Conservation (phyloP, 371 early-diverging fungal species). For the Zopfochytrium polystomum region DNA sequence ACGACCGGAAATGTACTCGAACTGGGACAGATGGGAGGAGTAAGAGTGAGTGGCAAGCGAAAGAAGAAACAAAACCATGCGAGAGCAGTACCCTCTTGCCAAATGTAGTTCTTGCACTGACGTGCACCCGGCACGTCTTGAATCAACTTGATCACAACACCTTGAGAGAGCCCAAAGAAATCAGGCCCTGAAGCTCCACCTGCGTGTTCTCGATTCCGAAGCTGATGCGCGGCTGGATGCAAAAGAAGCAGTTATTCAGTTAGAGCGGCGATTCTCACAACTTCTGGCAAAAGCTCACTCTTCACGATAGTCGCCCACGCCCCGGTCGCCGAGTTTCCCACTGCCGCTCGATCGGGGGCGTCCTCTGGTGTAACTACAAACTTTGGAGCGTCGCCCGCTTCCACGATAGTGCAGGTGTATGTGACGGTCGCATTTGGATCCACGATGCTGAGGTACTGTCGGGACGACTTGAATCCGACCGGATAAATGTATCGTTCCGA, state of each 20-base stretch:
- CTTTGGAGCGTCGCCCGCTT: conserved; percentile 77
- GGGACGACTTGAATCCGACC: conserved; percentile 70
- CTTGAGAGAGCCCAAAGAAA: conserved; percentile 85
- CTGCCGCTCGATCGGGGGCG: conserved; percentile 52
- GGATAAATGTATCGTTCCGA: conserved; percentile 91
- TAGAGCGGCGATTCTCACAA: too few relatives aligned
- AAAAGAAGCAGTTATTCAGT: too few relatives aligned
- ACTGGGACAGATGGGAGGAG: background rate
- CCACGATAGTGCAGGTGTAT: conserved; percentile 77
- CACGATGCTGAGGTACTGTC: conserved; percentile 75
- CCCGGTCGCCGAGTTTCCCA: conserved; percentile 80
- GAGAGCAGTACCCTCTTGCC: conserved; percentile 52
- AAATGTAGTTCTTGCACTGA: conserved; percentile 66
- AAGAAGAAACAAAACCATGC: background rate
- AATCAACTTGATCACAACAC: conserved; percentile 84
- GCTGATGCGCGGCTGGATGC: conserved; percentile 62
- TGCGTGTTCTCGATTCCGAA: conserved; percentile 73
- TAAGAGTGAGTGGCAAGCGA: too few relatives aligned
- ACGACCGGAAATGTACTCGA: conserved; percentile 1
- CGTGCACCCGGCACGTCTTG: conserved; percentile 79
- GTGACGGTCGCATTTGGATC: conserved; percentile 65
- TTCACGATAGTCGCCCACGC: conserved; percentile 86
- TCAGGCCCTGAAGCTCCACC: conserved; percentile 88
- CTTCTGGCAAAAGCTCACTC: conserved; percentile 23
- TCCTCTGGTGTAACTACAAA: conserved; percentile 80